Evolutionary conservation across 805 yeast species (phyloP), one percentile per base, ranked within the genome.

Genomic region (Zygoascus tannicola): DNA sequence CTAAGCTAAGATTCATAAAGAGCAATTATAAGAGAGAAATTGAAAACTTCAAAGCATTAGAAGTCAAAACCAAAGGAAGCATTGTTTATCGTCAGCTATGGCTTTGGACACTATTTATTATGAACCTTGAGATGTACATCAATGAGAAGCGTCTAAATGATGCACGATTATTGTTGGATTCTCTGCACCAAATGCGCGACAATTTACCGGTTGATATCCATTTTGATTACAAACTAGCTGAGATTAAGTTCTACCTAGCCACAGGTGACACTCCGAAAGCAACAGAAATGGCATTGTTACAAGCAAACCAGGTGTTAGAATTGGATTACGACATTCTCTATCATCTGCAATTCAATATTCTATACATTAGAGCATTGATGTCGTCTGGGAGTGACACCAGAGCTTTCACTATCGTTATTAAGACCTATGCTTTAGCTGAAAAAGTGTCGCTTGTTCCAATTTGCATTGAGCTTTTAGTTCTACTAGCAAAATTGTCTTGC

Each of bases 251-350:
- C 37, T 42, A 43, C 37, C 14, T 43, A 41, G 5, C 36, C 53
- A 4, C 38, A 49, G 43, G 48, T 47, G 34, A 23, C 32, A 19
- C 21, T 3, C 16, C 46, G 23, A 15, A 30, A 2, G 54, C 52
- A 14, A 35, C 38, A 44, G 51, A 49, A 30, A 67, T 3, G 59
- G 68, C 23, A 71, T 76, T 49, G 63, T 72, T 32, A 68, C 71
- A 33, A 65, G 70, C 33, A 68, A 78, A 44, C 74, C 69, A 32
- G 14, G 43, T 50, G 74, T 37, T 56, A 64, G 2, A 65, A 74
- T 1, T 57, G 72, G 2, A 62, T 70, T 23, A 78, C 81, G 85
- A 74, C 50, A 62, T 66, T 26, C 65, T 62, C 40, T 70, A 75
- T 67, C 64, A 65, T 32, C 59, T 76, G 19, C 67, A 66, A 52